These are phyloP conservation scores for Sisymbrium irio DNA, from an alignment of 345 rosid genomes.

Conservation along the genomic window DNA sequence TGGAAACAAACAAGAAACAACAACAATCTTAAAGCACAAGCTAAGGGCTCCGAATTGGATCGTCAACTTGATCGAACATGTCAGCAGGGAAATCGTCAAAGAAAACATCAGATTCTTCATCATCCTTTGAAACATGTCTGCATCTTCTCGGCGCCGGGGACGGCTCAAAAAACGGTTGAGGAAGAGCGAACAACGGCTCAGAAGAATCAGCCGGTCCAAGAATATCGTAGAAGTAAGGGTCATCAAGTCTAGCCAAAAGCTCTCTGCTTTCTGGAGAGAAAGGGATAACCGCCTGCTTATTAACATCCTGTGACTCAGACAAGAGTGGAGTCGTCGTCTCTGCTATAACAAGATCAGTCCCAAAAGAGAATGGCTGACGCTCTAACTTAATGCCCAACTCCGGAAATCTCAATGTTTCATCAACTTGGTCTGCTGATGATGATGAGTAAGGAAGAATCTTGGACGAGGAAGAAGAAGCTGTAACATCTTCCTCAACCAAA, in stretches of 20 bases:
- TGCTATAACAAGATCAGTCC: constrained; percentile 18
- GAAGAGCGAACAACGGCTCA: constrained; percentile 38
- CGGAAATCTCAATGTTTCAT: constrained; percentile 31
- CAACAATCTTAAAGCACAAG: not conserved
- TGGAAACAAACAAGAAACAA: not conserved
- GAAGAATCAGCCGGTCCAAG: constrained; percentile 49
- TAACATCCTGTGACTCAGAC: constrained; percentile 26
- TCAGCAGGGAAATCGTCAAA: constrained; percentile 75
- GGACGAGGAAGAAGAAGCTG: constrained; percentile 18
- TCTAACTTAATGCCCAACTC: constrained; percentile 33
- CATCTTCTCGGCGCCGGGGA: constrained; percentile 20
- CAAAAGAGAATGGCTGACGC: constrained; percentile 35
- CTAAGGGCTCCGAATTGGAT: constrained; percentile 51
- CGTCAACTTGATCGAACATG: constrained; percentile 66
- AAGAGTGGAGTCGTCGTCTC: constrained; percentile 15
- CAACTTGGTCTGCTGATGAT: constrained; percentile 29
- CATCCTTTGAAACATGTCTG: constrained; percentile 32
- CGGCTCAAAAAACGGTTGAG: constrained; percentile 50
- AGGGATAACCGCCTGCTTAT: constrained; percentile 38
- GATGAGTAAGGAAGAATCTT: constrained; percentile 34
- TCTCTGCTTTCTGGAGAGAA: constrained; percentile 59
- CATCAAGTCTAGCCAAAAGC: constrained; percentile 52
- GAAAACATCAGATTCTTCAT: constrained; percentile 51
- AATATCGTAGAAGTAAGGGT: constrained; percentile 50
- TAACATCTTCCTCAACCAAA: constrained; percentile 41